Conservation (phyloP, 2,329 filamentous ascomycete species). For the Epichloe coenophiala region DNA sequence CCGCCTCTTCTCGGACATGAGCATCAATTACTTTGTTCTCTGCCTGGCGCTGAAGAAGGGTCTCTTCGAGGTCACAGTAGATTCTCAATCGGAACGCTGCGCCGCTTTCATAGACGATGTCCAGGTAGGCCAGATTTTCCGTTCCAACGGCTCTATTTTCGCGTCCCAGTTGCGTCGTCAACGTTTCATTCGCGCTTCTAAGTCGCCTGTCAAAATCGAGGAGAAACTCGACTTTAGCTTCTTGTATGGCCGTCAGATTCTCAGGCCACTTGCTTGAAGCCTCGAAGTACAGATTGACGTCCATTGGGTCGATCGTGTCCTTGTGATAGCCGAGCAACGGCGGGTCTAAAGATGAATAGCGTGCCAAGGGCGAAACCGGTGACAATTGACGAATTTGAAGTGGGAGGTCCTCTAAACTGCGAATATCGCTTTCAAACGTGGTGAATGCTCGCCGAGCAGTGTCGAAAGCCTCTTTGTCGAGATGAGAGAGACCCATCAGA, state of each 20-base stretch:
- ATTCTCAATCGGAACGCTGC: conserved; percentile 74
- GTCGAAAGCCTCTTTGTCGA: conserved; percentile 49
- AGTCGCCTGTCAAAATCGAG: conserved; percentile 63
- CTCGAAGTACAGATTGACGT: conserved; percentile 82
- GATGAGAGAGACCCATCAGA: conserved; percentile 30
- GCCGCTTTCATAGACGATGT: conserved; percentile 60
- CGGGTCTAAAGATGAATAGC: conserved; percentile 51
- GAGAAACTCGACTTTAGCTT: conserved; percentile 84
- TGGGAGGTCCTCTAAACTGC: conserved; percentile 68
- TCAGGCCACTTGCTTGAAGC: conserved; percentile 90
- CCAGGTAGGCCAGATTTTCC: conserved; percentile 70
- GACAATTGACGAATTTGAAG: conserved; percentile 74
- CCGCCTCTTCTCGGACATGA: conserved; percentile 53
- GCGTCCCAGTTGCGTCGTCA: conserved; percentile 60
- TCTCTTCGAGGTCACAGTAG: conserved; percentile 76
- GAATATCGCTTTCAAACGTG: conserved; percentile 62
- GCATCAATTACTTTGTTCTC: conserved; percentile 59
- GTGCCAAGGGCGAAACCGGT: conserved; percentile 56
- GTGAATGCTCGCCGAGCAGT: conserved; percentile 56
- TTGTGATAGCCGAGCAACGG: conserved; percentile 29
- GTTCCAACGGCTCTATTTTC: conserved; percentile 59
- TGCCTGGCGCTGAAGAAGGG: conserved; percentile 62
- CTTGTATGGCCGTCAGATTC: conserved; percentile 78
- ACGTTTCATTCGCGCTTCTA: conserved; percentile 41
- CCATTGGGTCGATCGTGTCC: conserved; percentile 42